Conservation (phyloP, 805 yeast genomes). For the Limtongia smithiae region DNA sequence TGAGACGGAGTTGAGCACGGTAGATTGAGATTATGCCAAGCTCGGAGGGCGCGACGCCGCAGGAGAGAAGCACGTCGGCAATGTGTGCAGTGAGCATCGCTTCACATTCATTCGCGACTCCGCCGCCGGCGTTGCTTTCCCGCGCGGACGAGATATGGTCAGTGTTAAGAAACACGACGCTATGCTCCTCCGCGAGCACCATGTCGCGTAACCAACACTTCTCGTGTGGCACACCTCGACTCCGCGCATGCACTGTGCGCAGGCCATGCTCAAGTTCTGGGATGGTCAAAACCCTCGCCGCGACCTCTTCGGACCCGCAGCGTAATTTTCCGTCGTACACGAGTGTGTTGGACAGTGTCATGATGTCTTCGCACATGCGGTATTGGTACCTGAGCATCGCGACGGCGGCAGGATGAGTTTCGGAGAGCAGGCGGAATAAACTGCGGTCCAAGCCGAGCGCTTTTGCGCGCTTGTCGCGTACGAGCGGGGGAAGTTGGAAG, state of each 20-base stretch:
- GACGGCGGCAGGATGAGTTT: conserved; percentile 68
- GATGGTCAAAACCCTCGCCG: conserved; percentile 52
- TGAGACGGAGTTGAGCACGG: conserved; percentile 67
- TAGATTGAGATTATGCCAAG: conserved; percentile 91
- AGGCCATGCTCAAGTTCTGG: conserved; percentile 39
- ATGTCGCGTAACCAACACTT: conserved; percentile 54
- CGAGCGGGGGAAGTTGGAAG: conserved; percentile 86
- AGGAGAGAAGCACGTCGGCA: conserved; percentile 51
- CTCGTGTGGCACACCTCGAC: not conserved
- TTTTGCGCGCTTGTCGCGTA: conserved; percentile 63
- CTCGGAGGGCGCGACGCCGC: conserved; percentile 57
- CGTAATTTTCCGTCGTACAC: conserved; percentile 71
- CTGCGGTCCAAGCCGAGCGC: conserved; percentile 66
- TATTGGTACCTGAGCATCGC: conserved; percentile 78
- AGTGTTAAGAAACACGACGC: conserved; percentile 77
- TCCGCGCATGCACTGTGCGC: not conserved
- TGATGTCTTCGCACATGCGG: conserved; percentile 87
- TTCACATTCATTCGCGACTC: conserved; percentile 70
- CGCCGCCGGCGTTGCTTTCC: conserved; percentile 59
- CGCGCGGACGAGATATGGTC: conserved; percentile 59
- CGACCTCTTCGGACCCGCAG: conserved; percentile 69
- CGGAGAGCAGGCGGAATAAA: conserved; percentile 70
- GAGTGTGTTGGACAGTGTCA: conserved; percentile 74
- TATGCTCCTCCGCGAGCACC: conserved; percentile 52
- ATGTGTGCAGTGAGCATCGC: conserved; percentile 59